These are phyloP conservation scores for Hemerocallis citrina DNA, from an alignment of 106 monocot species.

Conservation along the genomic window DNA sequence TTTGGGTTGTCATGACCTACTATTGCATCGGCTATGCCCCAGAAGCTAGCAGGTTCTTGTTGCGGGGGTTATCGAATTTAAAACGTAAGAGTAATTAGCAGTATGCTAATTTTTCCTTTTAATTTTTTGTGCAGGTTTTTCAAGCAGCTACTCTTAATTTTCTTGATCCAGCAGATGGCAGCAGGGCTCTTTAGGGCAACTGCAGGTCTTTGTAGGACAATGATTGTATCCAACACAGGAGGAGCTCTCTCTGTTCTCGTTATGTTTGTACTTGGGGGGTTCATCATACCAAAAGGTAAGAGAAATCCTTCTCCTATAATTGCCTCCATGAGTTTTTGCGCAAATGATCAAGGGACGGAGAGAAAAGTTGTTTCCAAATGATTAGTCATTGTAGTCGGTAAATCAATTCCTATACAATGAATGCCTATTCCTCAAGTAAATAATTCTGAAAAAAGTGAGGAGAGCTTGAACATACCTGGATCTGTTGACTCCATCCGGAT, in stretches of 20 bases:
- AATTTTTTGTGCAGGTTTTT: constrained; percentile 40
- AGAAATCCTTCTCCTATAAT: not conserved
- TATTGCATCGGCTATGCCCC: constrained; percentile 64
- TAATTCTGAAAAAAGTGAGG: no score
- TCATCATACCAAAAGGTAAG: constrained; percentile 58
- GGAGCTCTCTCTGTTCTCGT: constrained; percentile 45
- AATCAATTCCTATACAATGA: no score
- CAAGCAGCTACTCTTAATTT: constrained; percentile 53
- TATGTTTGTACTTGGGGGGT: constrained; percentile 59
- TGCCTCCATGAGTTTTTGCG: no score
- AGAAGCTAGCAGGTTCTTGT: constrained; percentile 40
- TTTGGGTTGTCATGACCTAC: constrained; percentile 48
- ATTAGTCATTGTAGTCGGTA: no score
- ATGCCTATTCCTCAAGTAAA: no score
- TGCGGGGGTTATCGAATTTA: not conserved
- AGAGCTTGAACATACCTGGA: no score
- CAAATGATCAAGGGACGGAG: no score
- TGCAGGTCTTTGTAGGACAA: constrained; percentile 42
- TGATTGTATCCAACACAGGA: constrained; percentile 50
- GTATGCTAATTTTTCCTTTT: not conserved
- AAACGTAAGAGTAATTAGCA: not conserved
- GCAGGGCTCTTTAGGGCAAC: constrained; percentile 48
- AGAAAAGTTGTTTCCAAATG: no score
- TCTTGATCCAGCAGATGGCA: constrained; percentile 69
- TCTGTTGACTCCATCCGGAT: no score